Conservation (phyloP, 345 rosid species). For the Firmiana major region DNA sequence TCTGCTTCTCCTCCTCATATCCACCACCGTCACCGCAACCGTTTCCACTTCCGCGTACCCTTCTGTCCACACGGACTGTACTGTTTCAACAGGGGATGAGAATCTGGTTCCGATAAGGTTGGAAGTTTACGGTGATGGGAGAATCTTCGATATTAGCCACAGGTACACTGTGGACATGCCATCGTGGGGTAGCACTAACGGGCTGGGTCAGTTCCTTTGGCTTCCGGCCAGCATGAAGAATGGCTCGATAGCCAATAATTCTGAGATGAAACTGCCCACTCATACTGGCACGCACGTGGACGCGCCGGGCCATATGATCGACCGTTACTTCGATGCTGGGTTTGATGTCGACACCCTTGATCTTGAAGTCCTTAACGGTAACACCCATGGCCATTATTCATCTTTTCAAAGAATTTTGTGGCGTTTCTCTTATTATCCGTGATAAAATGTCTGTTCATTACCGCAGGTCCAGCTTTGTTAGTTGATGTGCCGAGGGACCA, state of each 20-base stretch:
- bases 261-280: constrained; percentile 67
- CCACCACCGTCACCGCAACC: neutral
- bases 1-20: neutral
- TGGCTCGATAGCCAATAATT: constrained; percentile 68
- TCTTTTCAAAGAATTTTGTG: neutral
- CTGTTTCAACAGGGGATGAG: constrained; percentile 1
- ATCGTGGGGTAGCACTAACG: constrained; percentile 37
- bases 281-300: constrained; percentile 95
- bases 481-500: constrained; percentile 61
- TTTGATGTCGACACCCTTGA: constrained; percentile 89
- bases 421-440: neutral
- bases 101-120: constrained; percentile 37
- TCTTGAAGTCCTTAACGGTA: constrained; percentile 62
- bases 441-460: neutral
- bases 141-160: constrained; percentile 73
- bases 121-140: constrained; percentile 61
- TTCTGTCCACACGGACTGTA: constrained; percentile 17
- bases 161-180: constrained; percentile 59
- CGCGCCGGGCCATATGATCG: constrained; percentile 79
- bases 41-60: constrained; percentile 35
- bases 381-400: neutral
- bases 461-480: constrained; percentile 47
- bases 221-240: constrained; percentile 74
- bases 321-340: constrained; percentile 75
- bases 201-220: constrained; percentile 63